These are phyloP conservation scores for Symmetrospora coprosmae DNA, from an alignment of 768 basidiomycete species.

Conservation along the genomic window DNA sequence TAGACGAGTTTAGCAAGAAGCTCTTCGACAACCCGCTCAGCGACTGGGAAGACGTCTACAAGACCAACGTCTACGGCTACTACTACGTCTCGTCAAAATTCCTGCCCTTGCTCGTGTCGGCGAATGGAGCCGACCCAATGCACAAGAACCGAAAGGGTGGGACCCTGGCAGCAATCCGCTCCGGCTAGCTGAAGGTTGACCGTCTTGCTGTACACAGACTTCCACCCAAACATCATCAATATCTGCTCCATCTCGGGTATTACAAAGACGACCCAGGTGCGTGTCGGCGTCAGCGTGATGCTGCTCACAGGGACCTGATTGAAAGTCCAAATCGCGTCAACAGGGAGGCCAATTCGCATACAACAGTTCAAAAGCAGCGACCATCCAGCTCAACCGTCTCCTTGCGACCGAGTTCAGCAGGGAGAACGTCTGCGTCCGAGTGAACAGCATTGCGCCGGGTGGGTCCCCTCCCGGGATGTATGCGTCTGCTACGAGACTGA, in stretches of 20 bases:
- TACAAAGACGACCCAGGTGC: constrained; percentile 11
- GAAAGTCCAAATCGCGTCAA: too few species aligned
- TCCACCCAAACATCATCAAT: constrained; percentile 11
- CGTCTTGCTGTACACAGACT: constrained; percentile 1
- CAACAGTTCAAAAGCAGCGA: constrained; percentile 6
- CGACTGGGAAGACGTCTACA: neutral
- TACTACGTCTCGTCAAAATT: neutral
- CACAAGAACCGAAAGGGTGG: constrained; percentile 2
- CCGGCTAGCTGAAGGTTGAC: too few species aligned
- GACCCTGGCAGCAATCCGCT: too few species aligned
- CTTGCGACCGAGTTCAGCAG: constrained; percentile 5
- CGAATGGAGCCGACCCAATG: constrained; percentile 2
- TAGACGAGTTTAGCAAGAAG: too few species aligned
- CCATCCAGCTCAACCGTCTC: neutral
- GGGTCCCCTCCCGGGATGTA: too few species aligned
- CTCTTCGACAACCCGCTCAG: too few species aligned
- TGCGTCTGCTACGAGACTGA: too few species aligned
- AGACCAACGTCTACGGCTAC: neutral
- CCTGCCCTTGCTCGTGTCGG: constrained; percentile 5
- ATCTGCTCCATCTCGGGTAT: constrained; percentile 18
- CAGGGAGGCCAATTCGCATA: constrained; percentile 7
- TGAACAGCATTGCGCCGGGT: too few species aligned
- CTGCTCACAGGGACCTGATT: too few species aligned
- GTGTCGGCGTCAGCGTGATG: too few species aligned
- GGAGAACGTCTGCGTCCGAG: neutral